Percentiles rank a stretch among this genome's conserved stretches.
phyloP scores from a whole-genome alignment of 148 eudicot genomes.

The Nepenthes mirabilis region DNA sequence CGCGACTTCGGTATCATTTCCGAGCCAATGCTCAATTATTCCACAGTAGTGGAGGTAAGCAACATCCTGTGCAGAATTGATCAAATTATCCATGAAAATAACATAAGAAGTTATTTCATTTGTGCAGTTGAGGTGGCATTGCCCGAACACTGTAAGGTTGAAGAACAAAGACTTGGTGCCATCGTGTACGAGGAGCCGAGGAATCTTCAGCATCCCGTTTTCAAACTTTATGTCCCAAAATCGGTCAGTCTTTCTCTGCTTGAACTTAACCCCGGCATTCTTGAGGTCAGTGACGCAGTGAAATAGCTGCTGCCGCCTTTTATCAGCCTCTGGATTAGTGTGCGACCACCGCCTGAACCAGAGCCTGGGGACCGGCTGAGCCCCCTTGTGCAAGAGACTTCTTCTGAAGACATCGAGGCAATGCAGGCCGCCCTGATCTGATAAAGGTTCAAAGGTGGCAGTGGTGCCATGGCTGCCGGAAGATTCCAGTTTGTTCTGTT shows the following conservation, averaged over 20 bases:
- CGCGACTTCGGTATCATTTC: slow-evolving; percentile 48
- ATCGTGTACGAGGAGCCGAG: slow-evolving; percentile 11
- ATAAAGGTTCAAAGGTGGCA: slow-evolving; percentile 41
- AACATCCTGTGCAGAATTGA: slow-evolving; percentile 9
- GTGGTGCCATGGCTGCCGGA: slow-evolving; percentile 14
- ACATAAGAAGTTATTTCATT: slow-evolving; percentile 14
- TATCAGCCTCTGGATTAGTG: slow-evolving; percentile 38
- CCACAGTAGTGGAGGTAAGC: slow-evolving; percentile 33
- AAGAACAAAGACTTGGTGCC: slow-evolving; percentile 26
- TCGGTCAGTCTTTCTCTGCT: slow-evolving; percentile 31
- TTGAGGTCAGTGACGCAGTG: slow-evolving; percentile 67
- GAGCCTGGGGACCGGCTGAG: slow-evolving; percentile 33
- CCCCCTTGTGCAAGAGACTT: slow-evolving; percentile 52
- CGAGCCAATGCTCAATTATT: slow-evolving; percentile 56
- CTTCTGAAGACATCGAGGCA: slow-evolving; percentile 74
- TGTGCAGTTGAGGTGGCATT: slow-evolving; percentile 15
- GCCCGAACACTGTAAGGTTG: slow-evolving; percentile 42
- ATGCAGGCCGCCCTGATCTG: slow-evolving; percentile 55
- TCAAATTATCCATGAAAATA: slow-evolving; percentile 13
- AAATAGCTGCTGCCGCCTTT: slow-evolving; percentile 59
- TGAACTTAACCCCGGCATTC: slow-evolving; percentile 59
- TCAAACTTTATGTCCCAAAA: slow-evolving; percentile 55
- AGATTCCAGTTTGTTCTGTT: slow-evolving; percentile 32
- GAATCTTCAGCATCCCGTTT: slow-evolving; percentile 39
- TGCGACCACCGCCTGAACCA: slow-evolving; percentile 69